Evolutionary conservation across 2,329 filamentous ascomycete species (phyloP).

Genomic region (Ceratocystis destructans): DNA sequence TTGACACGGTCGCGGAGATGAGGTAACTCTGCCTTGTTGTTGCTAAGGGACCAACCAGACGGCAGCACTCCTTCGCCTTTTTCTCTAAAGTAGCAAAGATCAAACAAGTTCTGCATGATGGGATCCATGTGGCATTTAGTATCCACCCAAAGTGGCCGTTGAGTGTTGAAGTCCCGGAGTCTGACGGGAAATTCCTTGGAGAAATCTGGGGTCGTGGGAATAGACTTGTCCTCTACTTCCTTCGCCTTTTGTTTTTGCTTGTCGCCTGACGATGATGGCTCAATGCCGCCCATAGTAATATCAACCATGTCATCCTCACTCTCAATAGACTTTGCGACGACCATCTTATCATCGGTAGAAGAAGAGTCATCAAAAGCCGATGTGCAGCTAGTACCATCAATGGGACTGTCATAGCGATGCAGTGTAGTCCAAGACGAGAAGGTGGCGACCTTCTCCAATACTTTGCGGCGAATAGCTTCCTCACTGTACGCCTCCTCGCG

Average conservation of each 20-base stretch:
- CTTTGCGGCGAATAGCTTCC: conserved; percentile 64
- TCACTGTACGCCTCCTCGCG: conserved; percentile 54
- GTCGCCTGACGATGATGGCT: conserved; percentile 28
- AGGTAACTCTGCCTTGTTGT: conserved; percentile 45
- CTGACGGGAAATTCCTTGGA: conserved; percentile 21
- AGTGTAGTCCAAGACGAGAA: conserved; percentile 61
- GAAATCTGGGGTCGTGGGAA: background rate
- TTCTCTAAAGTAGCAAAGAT: conserved; percentile 52
- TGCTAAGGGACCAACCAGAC: conserved; percentile 49
- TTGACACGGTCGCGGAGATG: conserved; percentile 35
- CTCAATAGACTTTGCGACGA: conserved; percentile 66
- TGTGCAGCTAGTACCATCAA: conserved; percentile 9
- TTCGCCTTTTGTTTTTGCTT: conserved; percentile 27
- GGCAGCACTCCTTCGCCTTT: conserved; percentile 39
- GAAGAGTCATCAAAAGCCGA: conserved; percentile 31
- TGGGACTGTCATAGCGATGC: conserved; percentile 33
- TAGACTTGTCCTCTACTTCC: conserved; percentile 14
- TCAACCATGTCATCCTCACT: conserved; percentile 87
- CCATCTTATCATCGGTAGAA: conserved; percentile 48
- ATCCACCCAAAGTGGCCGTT: conserved; percentile 40
- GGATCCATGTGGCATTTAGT: conserved; percentile 46
- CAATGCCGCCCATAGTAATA: conserved; percentile 54
- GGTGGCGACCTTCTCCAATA: conserved; percentile 60
- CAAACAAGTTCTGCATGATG: conserved; percentile 58
- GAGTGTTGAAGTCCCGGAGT: conserved; percentile 36